Percentiles rank a stretch among this genome's conserved stretches.
phyloP scores from a whole-genome alignment of 2,329 filamentous ascomycete genomes.

The Mycosphaerella sp. region DNA sequence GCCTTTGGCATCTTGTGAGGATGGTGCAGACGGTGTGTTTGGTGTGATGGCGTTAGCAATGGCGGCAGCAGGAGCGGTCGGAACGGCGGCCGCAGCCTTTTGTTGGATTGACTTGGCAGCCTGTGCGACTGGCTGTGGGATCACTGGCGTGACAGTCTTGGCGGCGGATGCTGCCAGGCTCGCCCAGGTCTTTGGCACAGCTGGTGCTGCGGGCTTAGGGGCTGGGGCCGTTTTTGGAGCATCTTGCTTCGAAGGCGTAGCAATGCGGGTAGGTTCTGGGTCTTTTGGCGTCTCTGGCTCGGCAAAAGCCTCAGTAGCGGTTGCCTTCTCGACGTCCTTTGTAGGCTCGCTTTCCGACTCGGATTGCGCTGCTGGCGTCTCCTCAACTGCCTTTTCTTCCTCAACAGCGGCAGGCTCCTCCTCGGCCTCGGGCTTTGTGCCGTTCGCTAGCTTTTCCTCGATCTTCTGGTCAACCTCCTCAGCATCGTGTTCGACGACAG shows the following conservation, averaged over 20 bases:
- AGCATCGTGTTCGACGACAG: conserved; percentile 40
- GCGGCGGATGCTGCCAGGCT: conserved; percentile 54
- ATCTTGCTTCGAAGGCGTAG: conserved; percentile 33
- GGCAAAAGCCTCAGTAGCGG: conserved; percentile 35
- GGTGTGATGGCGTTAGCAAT: conserved; percentile 19
- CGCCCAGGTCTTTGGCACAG: conserved; percentile 63
- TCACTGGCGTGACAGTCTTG: conserved; percentile 29
- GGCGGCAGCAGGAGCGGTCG: conserved; percentile 24
- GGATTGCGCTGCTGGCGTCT: conserved; percentile 19
- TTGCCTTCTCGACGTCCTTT: conserved; percentile 23
- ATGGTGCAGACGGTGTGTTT: conserved; percentile 30
- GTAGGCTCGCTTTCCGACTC: conserved; percentile 36
- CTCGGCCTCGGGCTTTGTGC: conserved; percentile 28
- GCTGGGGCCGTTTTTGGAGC: conserved; percentile 48
- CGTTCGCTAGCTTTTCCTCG: conserved; percentile 51
- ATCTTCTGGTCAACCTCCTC: conserved; percentile 64
- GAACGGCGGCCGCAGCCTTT: conserved; percentile 26
- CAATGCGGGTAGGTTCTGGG: conserved; percentile 49
- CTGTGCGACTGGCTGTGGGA: conserved; percentile 32
- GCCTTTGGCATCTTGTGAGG: conserved; percentile 35
- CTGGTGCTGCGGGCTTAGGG: conserved; percentile 47
- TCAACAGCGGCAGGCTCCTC: conserved; percentile 30
- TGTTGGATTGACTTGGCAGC: conserved; percentile 19
- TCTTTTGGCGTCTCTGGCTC: conserved; percentile 57
- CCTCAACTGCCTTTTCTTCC: conserved; percentile 29